These are phyloP conservation scores for Ganoderma leucocontextum DNA, from an alignment of 1,284 basidiomycete species.

Conservation along the genomic window DNA sequence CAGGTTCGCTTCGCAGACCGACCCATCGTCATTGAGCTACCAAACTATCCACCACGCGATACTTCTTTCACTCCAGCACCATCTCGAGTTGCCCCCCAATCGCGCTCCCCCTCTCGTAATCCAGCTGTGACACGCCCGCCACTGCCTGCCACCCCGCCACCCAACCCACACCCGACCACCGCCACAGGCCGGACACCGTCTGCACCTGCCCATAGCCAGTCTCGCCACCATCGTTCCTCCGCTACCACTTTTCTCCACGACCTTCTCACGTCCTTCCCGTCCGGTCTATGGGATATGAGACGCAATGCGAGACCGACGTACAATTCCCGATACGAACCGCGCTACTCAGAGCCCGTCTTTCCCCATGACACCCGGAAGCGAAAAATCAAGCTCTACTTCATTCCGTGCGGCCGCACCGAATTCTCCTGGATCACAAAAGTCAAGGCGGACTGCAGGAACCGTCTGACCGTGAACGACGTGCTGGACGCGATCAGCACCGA, in stretches of 20 bases:
- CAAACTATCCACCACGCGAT: background rate
- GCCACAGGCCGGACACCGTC: background rate
- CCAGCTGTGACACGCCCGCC: background rate
- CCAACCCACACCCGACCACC: background rate
- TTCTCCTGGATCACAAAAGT: conserved; percentile 12
- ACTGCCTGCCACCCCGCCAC: background rate
- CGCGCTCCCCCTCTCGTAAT: background rate
- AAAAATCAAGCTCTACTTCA: conserved; percentile 13
- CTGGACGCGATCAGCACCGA: conserved; percentile 16
- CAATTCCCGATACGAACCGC: conserved; percentile 7
- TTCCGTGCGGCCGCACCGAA: conserved; percentile 16
- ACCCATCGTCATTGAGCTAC: background rate
- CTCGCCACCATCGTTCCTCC: background rate
- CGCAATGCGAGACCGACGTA: conserved; percentile 12
- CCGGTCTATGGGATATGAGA: conserved; percentile 14
- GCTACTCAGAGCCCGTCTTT: conserved; percentile 16
- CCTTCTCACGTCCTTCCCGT: conserved; percentile 11
- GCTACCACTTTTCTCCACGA: background rate
- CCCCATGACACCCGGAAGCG: background rate
- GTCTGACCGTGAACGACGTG: conserved; percentile 15
- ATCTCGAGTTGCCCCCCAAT: background rate
- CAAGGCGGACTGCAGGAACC: conserved; percentile 2
- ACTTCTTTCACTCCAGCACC: background rate
- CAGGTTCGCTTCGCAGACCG: conserved; percentile 12
- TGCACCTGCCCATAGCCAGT: background rate